A percentile compares a stretch with the other conserved stretches of the same genome.
phyloP scores from a whole-genome alignment of 129 eudicot genomes.

The Saussurea involucrata region DNA sequence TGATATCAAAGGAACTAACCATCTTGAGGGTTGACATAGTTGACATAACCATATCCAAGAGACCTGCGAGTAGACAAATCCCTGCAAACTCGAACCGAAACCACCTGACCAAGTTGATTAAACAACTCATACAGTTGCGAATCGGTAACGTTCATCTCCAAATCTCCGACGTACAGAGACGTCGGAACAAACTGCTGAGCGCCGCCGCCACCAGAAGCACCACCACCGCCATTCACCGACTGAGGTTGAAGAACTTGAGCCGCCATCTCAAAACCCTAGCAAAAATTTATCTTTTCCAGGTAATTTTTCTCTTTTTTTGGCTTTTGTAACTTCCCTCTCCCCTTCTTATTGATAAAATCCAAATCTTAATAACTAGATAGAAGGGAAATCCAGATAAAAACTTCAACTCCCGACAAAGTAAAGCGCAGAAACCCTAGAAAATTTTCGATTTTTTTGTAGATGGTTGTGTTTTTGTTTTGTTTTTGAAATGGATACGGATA shows the following conservation, averaged over 20 bases:
- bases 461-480: conserved; percentile 20
- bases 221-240: conserved; percentile 31
- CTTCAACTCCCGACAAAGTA: conserved; percentile 1
- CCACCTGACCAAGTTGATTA: conserved; percentile 66
- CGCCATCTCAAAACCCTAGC: conserved; percentile 55
- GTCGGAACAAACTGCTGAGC: conserved; percentile 57
- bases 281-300: conserved; percentile 13
- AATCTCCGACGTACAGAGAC: conserved; percentile 78
- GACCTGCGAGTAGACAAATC: conserved; percentile 62
- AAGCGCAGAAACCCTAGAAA: conserved; percentile 20
- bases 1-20: conserved; percentile 41
- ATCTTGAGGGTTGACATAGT: conserved; percentile 67
- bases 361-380: conserved; percentile 6
- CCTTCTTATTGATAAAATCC: conserved; percentile 50
- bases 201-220: conserved; percentile 33
- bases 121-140: conserved; percentile 78
- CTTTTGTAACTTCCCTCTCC: conserved; percentile 76
- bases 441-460: conserved; percentile 19
- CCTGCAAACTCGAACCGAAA: conserved; percentile 85
- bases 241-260: conserved; percentile 47
- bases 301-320: conserved; percentile 29
- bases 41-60: conserved; percentile 94
- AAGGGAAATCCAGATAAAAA: conserved; percentile 1
- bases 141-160: conserved; percentile 74
- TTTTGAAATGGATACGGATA: conserved; percentile 19